Conservation (phyloP, 805 yeast genomes). For the Brettanomyces custersianus region DNA sequence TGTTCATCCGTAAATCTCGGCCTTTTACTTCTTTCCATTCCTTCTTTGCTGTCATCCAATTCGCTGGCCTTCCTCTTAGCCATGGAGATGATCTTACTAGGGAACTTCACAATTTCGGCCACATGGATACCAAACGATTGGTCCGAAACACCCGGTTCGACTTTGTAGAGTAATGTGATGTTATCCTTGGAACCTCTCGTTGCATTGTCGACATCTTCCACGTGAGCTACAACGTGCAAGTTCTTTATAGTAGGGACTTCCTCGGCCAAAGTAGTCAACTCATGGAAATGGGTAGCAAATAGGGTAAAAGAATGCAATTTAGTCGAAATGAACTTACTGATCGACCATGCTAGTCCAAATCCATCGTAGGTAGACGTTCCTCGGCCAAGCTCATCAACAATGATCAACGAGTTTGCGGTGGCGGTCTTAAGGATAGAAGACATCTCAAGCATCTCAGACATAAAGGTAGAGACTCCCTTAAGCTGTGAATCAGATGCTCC, state of each 20-base stretch:
- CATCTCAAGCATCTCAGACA: constrained; percentile 95
- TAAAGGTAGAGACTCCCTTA: constrained; percentile 93
- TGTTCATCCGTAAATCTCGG: constrained; percentile 45
- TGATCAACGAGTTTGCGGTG: constrained; percentile 67
- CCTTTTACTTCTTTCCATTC: constrained; percentile 31
- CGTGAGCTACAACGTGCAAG: constrained; percentile 89
- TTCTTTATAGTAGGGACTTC: constrained; percentile 59
- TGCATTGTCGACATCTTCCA: constrained; percentile 33
- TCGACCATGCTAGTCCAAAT: constrained; percentile 96
- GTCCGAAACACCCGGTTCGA: constrained; percentile 93
- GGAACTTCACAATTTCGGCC: constrained; percentile 92
- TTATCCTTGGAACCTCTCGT: constrained; percentile 41
- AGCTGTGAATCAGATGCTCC: constrained; percentile 98
- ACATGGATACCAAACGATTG: constrained; percentile 97
- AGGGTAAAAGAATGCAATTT: constrained; percentile 69
- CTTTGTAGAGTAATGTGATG: constrained; percentile 82
- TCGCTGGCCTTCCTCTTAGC: constrained; percentile 92
- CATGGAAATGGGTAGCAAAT: constrained; percentile 98
- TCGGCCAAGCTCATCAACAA: constrained; percentile 93
- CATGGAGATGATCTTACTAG: constrained; percentile 83
- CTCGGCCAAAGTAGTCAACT: constrained; percentile 72
- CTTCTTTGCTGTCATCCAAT: constrained; percentile 47
- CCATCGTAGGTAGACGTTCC: constrained; percentile 96
- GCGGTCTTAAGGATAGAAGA: constrained; percentile 79
- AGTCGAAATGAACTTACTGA: constrained; percentile 73